These are phyloP conservation scores for Pseudomonodictys pantanalensis DNA, from an alignment of 495 filamentous ascomycete genomes.

Conservation along the genomic window DNA sequence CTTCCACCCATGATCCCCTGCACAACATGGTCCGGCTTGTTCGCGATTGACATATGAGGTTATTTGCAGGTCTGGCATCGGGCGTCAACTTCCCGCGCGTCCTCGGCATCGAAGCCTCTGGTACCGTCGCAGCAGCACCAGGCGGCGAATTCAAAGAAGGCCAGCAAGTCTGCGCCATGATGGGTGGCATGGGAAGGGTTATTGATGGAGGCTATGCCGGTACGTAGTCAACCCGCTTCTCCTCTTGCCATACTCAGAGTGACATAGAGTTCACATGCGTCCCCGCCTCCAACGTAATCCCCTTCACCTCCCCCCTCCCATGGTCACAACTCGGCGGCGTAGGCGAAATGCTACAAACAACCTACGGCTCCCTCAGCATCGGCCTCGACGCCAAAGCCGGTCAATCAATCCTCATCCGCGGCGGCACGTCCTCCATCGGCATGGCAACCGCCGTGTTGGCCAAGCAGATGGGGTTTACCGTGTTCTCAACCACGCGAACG, in stretches of 20 bases:
- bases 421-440: constrained; percentile 51
- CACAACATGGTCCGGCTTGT: too few species aligned
- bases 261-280: too few species aligned
- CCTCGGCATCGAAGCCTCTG: constrained; percentile 54
- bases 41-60: too few species aligned
- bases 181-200: constrained; percentile 53
- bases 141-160: constrained; percentile 43
- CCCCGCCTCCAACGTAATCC: too few species aligned
- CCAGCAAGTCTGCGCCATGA: constrained; percentile 48
- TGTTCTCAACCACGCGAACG: constrained; percentile 46
- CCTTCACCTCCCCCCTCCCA: too few species aligned
- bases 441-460: constrained; percentile 51
- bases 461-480: constrained; percentile 42
- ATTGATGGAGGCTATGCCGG: constrained; percentile 58
- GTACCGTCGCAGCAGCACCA: constrained; percentile 45
- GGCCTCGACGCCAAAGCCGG: constrained; percentile 43
- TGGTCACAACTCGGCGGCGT: constrained; percentile 51
- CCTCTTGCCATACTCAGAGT: too few species aligned
- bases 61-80: too few species aligned
- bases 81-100: constrained; percentile 48
- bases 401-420: constrained; percentile 50
- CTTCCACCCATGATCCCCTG: too few species aligned
- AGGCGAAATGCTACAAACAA: constrained; percentile 57
- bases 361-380: constrained; percentile 48
- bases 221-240: too few species aligned